Evolutionary conservation across 345 rosid species (phyloP).

Genomic region (Stellera chamaejasme): DNA sequence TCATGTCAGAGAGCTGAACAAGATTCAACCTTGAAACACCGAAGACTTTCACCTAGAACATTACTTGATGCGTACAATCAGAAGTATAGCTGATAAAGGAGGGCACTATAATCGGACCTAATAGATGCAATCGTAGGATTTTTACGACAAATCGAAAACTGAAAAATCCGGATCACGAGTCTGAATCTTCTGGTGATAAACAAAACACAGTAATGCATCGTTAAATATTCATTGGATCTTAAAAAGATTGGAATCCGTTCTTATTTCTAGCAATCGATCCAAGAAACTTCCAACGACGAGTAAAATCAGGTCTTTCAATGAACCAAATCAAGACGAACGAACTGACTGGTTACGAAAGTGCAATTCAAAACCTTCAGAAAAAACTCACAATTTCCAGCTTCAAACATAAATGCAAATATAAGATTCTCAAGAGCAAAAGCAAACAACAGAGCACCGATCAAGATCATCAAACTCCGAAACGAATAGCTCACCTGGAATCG

Average conservation of each 20-base stretch:
- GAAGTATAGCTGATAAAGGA: not conserved
- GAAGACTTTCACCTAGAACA: no score
- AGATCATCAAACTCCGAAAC: not conserved
- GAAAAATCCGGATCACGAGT: no score
- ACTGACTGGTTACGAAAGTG: not conserved
- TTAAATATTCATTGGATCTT: no score
- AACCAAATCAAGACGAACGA: not conserved
- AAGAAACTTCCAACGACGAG: constrained; percentile 9
- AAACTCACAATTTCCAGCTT: not conserved
- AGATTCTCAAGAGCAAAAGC: not conserved
- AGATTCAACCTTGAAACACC: not conserved
- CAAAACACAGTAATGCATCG: no score
- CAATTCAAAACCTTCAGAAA: not conserved
- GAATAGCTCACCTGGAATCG: constrained; percentile 24
- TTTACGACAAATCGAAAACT: no score
- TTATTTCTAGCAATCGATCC: constrained; percentile 13
- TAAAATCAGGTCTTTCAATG: not conserved
- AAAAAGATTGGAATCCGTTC: not conserved
- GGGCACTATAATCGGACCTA: not conserved
- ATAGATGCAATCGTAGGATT: constrained; percentile 1
- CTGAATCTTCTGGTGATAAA: no score
- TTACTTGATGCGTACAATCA: not conserved
- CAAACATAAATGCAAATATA: not conserved
- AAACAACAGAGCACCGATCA: not conserved
- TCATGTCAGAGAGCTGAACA: not conserved